Evolutionary conservation across 805 yeast genomes (phyloP).

Genomic region (Kodamaea laetipori): DNA sequence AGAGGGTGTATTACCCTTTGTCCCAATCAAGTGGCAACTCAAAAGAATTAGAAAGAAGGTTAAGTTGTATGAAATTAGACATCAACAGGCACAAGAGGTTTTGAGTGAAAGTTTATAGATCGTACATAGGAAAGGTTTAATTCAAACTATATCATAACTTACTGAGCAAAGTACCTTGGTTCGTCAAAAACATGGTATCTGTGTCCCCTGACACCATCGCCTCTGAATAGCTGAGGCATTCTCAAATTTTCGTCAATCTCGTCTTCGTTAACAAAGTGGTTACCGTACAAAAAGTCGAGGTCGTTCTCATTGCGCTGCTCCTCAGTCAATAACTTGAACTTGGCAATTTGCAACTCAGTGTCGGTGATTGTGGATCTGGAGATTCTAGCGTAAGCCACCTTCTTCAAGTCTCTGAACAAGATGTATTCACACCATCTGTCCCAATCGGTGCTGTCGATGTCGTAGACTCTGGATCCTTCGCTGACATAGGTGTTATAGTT

Average conservation of each 20-base stretch:
- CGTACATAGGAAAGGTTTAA: too few relatives aligned
- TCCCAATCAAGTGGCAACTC: constrained; percentile 44
- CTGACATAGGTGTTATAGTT: constrained; percentile 92
- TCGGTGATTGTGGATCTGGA: constrained; percentile 93
- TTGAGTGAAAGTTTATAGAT: constrained; percentile 1
- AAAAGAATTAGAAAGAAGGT: constrained; percentile 36
- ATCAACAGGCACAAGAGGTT: constrained; percentile 5
- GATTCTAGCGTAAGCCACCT: constrained; percentile 92
- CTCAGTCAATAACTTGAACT: constrained; percentile 63
- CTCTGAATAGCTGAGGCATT: constrained; percentile 79
- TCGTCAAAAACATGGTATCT: constrained; percentile 92
- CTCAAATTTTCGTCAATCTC: constrained; percentile 61
- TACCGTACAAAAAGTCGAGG: constrained; percentile 50
- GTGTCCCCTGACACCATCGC: constrained; percentile 93
- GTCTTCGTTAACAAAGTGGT: constrained; percentile 56
- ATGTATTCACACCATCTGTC: constrained; percentile 99
- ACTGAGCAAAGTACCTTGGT: constrained; percentile 72
- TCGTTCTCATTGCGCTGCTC: constrained; percentile 35
- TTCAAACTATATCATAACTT: too few relatives aligned
- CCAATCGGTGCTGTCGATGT: constrained; percentile 90
- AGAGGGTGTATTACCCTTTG: constrained; percentile 37
- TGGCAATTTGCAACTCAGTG: constrained; percentile 94
- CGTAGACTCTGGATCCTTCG: constrained; percentile 81
- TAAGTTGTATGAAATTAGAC: constrained; percentile 16
- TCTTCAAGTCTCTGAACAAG: constrained; percentile 78